These are phyloP conservation scores for Huntiella bhutanensis DNA, from an alignment of 2,329 filamentous ascomycete genomes.

Conservation along the genomic window DNA sequence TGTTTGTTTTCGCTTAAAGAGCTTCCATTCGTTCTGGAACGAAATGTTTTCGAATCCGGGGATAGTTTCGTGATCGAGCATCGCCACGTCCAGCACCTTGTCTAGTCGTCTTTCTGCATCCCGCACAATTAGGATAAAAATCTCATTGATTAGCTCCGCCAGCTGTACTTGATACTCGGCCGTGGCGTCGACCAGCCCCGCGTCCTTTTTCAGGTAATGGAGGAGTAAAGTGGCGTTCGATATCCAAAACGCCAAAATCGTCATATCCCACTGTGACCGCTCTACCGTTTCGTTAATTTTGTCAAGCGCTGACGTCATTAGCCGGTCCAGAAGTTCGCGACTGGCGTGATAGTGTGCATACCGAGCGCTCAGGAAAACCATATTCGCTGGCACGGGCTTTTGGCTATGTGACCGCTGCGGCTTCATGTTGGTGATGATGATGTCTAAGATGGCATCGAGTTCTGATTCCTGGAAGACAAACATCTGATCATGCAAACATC, in stretches of 20 bases:
- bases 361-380: constrained; percentile 84
- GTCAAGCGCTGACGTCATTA: constrained; percentile 75
- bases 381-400: constrained; percentile 92
- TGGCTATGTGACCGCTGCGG: constrained; percentile 90
- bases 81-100: constrained; percentile 79
- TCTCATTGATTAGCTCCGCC: constrained; percentile 89
- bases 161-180: constrained; percentile 82
- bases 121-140: constrained; percentile 91
- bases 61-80: constrained; percentile 96
- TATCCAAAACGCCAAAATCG: constrained; percentile 95
- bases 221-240: constrained; percentile 90
- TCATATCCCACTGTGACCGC: constrained; percentile 96
- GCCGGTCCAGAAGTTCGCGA: constrained; percentile 58
- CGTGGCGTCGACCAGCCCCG: constrained; percentile 61
- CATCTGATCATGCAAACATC: constrained; percentile 95
- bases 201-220: constrained; percentile 92
- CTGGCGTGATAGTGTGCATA: constrained; percentile 96
- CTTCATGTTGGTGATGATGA: constrained; percentile 95
- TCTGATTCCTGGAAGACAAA: constrained; percentile 97
- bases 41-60: constrained; percentile 91
- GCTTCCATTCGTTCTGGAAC: constrained; percentile 96
- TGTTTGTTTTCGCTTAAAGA: constrained; percentile 81
- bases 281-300: constrained; percentile 97
- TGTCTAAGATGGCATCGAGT: constrained; percentile 76
- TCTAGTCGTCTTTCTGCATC: constrained; percentile 92